phyloP scores from a whole-genome alignment of 139 green algal genomes.

The Gonium pectorale region DNA sequence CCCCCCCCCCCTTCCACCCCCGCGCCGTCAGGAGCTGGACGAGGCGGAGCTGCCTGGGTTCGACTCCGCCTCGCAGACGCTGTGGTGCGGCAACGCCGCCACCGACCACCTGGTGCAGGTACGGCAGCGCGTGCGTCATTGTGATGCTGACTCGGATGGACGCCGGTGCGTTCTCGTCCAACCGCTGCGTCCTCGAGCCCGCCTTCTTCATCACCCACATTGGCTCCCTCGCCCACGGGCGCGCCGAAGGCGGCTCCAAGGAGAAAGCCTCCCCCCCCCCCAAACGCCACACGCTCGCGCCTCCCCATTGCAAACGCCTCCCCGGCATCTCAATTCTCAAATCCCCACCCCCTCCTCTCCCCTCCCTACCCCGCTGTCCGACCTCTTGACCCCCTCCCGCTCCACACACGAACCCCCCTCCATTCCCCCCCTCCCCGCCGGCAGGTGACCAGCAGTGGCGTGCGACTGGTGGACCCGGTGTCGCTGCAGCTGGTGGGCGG shows the following conservation, averaged over 20 bases:
- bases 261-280: too few species aligned
- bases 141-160: not conserved
- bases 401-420: not conserved
- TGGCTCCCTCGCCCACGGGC: too few species aligned
- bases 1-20: slow-evolving; percentile 1
- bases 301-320: too few species aligned
- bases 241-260: too few species aligned
- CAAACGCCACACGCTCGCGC: too few species aligned
- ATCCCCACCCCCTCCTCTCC: too few species aligned
- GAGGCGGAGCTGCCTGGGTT: slow-evolving; percentile 90
- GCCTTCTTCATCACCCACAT: too few species aligned
- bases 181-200: too few species aligned
- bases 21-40: slow-evolving; percentile 75
- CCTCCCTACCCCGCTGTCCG: too few species aligned
- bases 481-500: slow-evolving; percentile 58
- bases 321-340: too few species aligned
- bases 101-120: slow-evolving; percentile 90
- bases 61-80: slow-evolving; percentile 80
- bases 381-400: too few species aligned
- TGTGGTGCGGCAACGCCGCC: slow-evolving; percentile 87
- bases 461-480: slow-evolving; percentile 68
- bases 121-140: not conserved
- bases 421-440: not conserved
- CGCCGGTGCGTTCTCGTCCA: not conserved
- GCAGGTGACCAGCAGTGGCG: slow-evolving; percentile 66